Evolutionary conservation across 129 eudicot species (phyloP), one percentile per base, ranked within the genome.

Genomic region (Calendula officinalis): DNA sequence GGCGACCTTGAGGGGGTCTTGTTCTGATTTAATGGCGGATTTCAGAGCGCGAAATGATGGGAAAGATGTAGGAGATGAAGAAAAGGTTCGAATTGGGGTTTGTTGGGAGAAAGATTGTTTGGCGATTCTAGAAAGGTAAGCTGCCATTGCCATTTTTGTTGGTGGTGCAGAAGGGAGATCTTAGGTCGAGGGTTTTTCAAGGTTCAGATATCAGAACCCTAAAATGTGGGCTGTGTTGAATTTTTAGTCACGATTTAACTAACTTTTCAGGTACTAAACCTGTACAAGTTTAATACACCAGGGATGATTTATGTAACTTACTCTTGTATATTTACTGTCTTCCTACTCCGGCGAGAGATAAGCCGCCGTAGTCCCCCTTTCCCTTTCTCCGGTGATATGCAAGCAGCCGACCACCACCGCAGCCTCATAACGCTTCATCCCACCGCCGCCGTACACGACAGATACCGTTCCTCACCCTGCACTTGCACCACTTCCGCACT

Each of bases 1-100:
- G 9, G 86, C 80, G 68, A 81, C 14, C 60, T 77, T 81, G 16
- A 44, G 13, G 4, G 86, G 86, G 67, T 81, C 80, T 32, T 45
- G 16, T n/a, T 72, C 80, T 27, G 71, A 67, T 55, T 67, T 63
- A 70, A 81, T 73, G 34, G 64, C 69, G 2, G 82, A 73, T 77
- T 81, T 77, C 11, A 69, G 45, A 0, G 67, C 70, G 13, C 78
- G 70, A n/a, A 80, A 75, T 34, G 85, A 80, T 44, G 78, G 54
- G 45, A 72, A 27, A 14, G 70, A 45, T 0, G 73, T 40, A 9
- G 64, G 43, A 4, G 73, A 60, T 0, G 80, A 56, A 37, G 78
- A 72, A 35, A 60, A 62, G 63, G 55, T 36, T 32, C 59, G 75
- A 43, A 56, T 0, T 14, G 73, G 22, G 66, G 48, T 47, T 55